Base-by-base conservation (phyloP, 306 rosid genomes). In the Trifolium fragiferum region DNA sequence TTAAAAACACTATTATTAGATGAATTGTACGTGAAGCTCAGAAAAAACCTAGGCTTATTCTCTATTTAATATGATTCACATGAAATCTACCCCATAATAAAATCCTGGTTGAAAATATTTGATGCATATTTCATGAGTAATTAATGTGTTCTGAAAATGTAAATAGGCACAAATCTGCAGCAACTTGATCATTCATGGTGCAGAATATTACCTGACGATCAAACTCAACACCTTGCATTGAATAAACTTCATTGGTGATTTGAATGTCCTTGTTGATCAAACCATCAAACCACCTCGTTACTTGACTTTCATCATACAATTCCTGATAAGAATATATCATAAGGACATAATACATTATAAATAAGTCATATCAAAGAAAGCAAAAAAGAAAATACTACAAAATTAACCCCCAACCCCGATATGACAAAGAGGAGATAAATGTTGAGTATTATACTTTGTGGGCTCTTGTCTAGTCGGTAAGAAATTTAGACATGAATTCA, bases 161-260 rank as follows among this genome's bases (percentile, higher is more conserved):
- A 70, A 67, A 43, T 35, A 70, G 4, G 49, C 8, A 14, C 44
- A 68, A 18, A 66, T 3, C 19, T 50, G 12, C 65, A 62, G 16
- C 23, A 13, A 20, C 65, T 44, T 55, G 59, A 67, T 37, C 27
- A 4, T 16, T 50, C 55, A 25, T n/a, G 40, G 27, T 72, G 65
- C 61, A 47, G 51, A 44, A 15, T 32, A 79, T 76, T 69, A 95
- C 99, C 92, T 95, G 98, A 11, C 97, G 93, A 55, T 95, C 93
- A 86, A 89, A 95, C 50, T 90, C 98, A 80, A 90, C 96, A 74
- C 58, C 85, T 10, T 77, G 91, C 53, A 92, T 18, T 51, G 99
- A 95, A 83, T 90, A 95, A 71, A 95, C 86, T 87, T 90, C 96
- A 33, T 86, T 90, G 76, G 87, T 90, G 80, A 92, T 86, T 77